Percentiles rank a stretch among this genome's conserved stretches.
Conservation (phyloP, 2,329 filamentous ascomycete genomes). For the Talaromyces sp. region DNA sequence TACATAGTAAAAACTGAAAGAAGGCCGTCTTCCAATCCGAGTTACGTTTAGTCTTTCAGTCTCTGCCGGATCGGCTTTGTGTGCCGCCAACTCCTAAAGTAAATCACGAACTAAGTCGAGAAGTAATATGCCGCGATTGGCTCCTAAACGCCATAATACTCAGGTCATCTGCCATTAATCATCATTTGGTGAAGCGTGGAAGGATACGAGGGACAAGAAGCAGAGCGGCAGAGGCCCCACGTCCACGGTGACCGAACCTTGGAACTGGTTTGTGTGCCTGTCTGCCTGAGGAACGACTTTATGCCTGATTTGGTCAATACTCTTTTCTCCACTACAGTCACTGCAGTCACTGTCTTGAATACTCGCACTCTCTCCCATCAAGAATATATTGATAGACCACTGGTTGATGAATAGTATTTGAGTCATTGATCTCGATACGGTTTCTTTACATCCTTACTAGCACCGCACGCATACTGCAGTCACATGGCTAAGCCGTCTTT, state of each 20-base stretch:
- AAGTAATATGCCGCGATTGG: not conserved
- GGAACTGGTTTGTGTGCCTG: not conserved
- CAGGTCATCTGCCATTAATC: not conserved
- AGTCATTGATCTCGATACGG: not conserved
- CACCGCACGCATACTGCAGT: not conserved
- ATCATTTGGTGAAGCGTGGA: not conserved
- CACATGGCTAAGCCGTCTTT: not conserved
- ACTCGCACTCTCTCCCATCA: not conserved
- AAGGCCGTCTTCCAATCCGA: not conserved
- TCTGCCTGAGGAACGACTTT: not conserved
- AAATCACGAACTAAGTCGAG: not conserved
- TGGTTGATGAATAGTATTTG: not conserved
- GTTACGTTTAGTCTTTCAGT: not conserved
- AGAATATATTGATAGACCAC: not conserved
- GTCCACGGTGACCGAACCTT: not conserved
- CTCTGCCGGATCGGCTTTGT: conserved; percentile 6
- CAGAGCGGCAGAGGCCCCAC: not conserved
- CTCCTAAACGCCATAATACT: not conserved
- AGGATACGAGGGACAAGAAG: not conserved
- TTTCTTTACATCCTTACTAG: too few relatives aligned
- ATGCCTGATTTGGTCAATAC: conserved; percentile 11
- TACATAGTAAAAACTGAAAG: not conserved
- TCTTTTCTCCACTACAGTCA: not conserved
- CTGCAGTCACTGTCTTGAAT: not conserved
- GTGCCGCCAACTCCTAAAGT: not conserved